Evolutionary conservation across 306 rosid species (phyloP).

Genomic region (Vigna trinervia): DNA sequence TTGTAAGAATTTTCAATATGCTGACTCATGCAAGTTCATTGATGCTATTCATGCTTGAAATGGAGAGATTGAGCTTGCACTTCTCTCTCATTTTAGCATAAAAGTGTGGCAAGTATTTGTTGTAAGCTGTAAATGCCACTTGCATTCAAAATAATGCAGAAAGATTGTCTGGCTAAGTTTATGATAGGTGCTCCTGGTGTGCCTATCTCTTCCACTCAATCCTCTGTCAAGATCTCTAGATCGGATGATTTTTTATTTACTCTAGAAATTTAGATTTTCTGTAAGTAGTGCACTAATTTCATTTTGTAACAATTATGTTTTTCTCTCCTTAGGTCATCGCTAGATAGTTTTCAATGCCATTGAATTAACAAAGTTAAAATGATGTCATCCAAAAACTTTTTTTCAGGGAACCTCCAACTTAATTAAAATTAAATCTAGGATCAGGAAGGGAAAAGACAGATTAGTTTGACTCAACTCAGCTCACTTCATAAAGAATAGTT

Average conservation of each 20-base stretch:
- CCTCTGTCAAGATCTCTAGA: conserved; percentile 42
- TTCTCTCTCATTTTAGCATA: conserved; percentile 37
- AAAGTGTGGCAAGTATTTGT: conserved; percentile 50
- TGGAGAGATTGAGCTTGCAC: conserved; percentile 38
- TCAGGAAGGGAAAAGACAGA: not conserved
- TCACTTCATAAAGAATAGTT: not conserved
- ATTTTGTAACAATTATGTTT: conserved; percentile 17
- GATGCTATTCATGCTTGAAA: conserved; percentile 45
- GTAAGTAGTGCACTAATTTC: conserved; percentile 38
- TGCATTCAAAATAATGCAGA: conserved; percentile 55
- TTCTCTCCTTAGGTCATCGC: conserved; percentile 32
- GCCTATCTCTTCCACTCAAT: conserved; percentile 32
- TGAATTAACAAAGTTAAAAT: conserved; percentile 2
- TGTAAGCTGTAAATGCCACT: conserved; percentile 45
- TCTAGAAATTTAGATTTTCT: conserved; percentile 42
- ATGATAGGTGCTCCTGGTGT: conserved; percentile 47
- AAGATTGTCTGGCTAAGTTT: conserved; percentile 45
- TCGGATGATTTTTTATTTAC: conserved; percentile 28
- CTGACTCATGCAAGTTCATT: conserved; percentile 45
- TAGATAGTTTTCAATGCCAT: conserved; percentile 16
- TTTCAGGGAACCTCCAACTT: not conserved
- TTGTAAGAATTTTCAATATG: conserved; percentile 35
- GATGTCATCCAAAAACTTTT: conserved; percentile 4
- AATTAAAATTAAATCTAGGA: not conserved
- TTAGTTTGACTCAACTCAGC: not conserved